These are phyloP conservation scores for Atkinsonella texensis DNA, from an alignment of 2,329 filamentous ascomycete species.

Conservation along the genomic window DNA sequence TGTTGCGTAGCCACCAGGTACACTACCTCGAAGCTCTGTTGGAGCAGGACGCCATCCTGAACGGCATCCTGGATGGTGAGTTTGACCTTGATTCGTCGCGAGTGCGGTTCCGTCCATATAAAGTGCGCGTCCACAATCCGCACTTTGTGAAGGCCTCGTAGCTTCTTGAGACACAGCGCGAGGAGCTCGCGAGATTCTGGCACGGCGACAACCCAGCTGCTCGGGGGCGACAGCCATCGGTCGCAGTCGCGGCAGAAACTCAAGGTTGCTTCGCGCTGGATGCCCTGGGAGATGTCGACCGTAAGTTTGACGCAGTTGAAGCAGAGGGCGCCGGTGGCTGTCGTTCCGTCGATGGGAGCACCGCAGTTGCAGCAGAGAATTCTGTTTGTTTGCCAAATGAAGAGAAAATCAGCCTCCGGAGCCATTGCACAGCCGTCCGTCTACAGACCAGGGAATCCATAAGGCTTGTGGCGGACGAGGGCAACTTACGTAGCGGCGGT, in stretches of 20 bases:
- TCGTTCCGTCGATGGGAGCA: slow-evolving; percentile 86
- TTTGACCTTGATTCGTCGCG: slow-evolving; percentile 82
- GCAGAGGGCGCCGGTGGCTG: slow-evolving; percentile 75
- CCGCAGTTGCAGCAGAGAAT: slow-evolving; percentile 98
- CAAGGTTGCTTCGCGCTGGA: slow-evolving; percentile 79
- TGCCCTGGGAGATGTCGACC: slow-evolving; percentile 82
- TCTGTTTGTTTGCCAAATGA: slow-evolving; percentile 10
- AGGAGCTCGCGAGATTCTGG: slow-evolving; percentile 88
- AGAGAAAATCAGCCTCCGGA: not conserved
- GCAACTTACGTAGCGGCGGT: slow-evolving; percentile 28
- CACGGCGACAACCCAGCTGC: slow-evolving; percentile 71
- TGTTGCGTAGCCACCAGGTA: slow-evolving; percentile 87
- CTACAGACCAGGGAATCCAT: not conserved
- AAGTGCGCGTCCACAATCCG: slow-evolving; percentile 93
- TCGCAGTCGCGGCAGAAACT: slow-evolving; percentile 94
- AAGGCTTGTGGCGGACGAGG: not conserved
- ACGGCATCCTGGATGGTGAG: slow-evolving; percentile 75
- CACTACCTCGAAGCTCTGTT: slow-evolving; percentile 91
- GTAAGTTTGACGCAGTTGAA: slow-evolving; percentile 93
- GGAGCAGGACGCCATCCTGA: slow-evolving; percentile 55
- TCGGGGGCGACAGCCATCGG: slow-evolving; percentile 79
- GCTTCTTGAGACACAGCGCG: slow-evolving; percentile 78
- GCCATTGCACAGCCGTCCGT: not conserved
- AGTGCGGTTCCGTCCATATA: slow-evolving; percentile 98
- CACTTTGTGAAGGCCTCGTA: slow-evolving; percentile 77